These are phyloP conservation scores for Rasamsonia emersonii DNA, from an alignment of 2,329 filamentous ascomycete genomes.

Conservation along the genomic window DNA sequence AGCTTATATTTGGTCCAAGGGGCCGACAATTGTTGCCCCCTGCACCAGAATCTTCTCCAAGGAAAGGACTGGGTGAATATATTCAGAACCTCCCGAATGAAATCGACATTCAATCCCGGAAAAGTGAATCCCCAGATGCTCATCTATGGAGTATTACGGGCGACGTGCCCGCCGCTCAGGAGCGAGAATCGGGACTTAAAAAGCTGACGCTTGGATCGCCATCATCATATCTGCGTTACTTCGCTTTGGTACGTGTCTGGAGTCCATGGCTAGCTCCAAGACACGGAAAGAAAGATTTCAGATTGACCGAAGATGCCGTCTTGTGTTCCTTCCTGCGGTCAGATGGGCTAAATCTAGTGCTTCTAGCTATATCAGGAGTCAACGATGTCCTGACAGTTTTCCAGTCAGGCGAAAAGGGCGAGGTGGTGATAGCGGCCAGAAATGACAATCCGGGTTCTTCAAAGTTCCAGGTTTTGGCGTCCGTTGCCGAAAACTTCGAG, in stretches of 20 bases:
- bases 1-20: conserved; percentile 30
- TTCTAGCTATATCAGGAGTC: conserved; percentile 69
- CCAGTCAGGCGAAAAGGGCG: conserved; percentile 54
- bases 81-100: conserved; percentile 26
- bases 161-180: conserved; percentile 44
- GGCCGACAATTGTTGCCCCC: conserved; percentile 6
- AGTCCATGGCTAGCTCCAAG: conserved; percentile 81
- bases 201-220: conserved; percentile 55
- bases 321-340: conserved; percentile 67
- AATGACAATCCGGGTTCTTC: conserved; percentile 58
- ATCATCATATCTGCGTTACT: conserved; percentile 62
- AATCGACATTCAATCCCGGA: conserved; percentile 24
- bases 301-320: conserved; percentile 67
- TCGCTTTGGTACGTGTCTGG: conserved; percentile 71
- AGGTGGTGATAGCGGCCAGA: conserved; percentile 58
- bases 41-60: conserved; percentile 9
- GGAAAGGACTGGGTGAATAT: conserved; percentile 20
- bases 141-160: conserved; percentile 46
- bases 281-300: conserved; percentile 62
- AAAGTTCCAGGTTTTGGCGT: conserved; percentile 56
- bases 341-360: conserved; percentile 64
- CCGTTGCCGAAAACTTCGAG: conserved; percentile 65
- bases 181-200: conserved; percentile 49
- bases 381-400: conserved; percentile 63
- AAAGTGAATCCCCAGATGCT: conserved; percentile 34